Conservation (phyloP, 495 filamentous ascomycete genomes). For the Melanomma pulvis-pyrius region DNA sequence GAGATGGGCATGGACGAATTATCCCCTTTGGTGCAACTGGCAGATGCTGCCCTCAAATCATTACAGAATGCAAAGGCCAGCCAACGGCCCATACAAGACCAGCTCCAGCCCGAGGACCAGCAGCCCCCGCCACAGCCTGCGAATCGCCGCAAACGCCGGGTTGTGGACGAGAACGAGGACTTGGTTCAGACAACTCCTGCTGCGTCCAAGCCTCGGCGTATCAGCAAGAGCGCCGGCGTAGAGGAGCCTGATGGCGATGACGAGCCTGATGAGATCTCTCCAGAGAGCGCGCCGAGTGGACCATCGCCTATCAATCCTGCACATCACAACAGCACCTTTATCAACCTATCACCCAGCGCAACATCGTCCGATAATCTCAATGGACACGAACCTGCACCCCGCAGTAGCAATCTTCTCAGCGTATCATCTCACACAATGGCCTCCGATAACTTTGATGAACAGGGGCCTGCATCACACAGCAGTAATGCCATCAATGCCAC, state of each 20-base stretch:
- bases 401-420: no score
- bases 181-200: constrained; percentile 13
- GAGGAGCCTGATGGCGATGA: not conserved
- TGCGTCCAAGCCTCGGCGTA: not conserved
- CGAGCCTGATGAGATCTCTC: constrained; percentile 13
- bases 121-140: not conserved
- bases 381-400: no score
- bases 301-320: not conserved
- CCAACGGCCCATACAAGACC: not conserved
- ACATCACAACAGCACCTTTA: not conserved
- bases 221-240: not conserved
- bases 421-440: no score
- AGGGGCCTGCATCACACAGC: no score
- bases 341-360: not conserved
- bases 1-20: constrained; percentile 24
- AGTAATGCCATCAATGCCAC: no score
- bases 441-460: no score
- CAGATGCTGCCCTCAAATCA: not conserved
- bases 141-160: not conserved
- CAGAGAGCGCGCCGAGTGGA: not conserved
- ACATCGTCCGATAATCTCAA: constrained; percentile 1
- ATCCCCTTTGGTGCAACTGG: constrained; percentile 4
- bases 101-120: not conserved
- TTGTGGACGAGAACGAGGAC: constrained; percentile 4
- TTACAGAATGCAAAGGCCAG: not conserved